These are phyloP conservation scores for Clohesyomyces aquaticus DNA, from an alignment of 495 filamentous ascomycete species.

Conservation along the genomic window DNA sequence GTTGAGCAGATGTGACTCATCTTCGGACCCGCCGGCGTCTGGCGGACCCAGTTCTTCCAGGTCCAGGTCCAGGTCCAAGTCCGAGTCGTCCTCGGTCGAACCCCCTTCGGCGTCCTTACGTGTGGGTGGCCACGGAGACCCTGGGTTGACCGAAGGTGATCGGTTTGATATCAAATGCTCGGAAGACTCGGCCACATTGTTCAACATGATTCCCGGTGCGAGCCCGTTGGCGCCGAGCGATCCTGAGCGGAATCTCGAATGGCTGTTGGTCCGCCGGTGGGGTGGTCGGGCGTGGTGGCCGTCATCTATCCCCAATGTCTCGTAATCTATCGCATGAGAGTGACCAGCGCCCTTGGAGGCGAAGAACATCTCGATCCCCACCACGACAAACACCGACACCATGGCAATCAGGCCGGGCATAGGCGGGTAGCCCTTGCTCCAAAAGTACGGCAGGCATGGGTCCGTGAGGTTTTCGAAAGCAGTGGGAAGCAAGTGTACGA, in stretches of 20 bases:
- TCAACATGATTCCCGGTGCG: constrained; percentile 24
- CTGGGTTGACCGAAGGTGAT: constrained; percentile 23
- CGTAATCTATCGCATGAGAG: constrained; percentile 40
- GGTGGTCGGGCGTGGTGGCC: constrained; percentile 16
- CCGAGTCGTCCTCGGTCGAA: constrained; percentile 36
- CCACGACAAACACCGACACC: constrained; percentile 48
- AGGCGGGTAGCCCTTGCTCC: constrained; percentile 51
- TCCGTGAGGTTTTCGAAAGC: constrained; percentile 51
- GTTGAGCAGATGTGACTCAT: constrained; percentile 24
- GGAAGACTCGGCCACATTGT: constrained; percentile 28
- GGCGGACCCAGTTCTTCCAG: constrained; percentile 45
- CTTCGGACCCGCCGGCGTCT: constrained; percentile 24
- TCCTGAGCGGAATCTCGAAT: constrained; percentile 35
- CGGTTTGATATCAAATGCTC: constrained; percentile 28
- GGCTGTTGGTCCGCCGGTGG: constrained; percentile 38
- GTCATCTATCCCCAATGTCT: constrained; percentile 24
- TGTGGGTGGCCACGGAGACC: constrained; percentile 11
- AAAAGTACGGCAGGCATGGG: constrained; percentile 52
- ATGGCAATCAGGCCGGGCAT: constrained; percentile 53
- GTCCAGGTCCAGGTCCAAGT: constrained; percentile 41
- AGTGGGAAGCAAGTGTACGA: constrained; percentile 53
- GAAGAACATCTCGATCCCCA: constrained; percentile 54
- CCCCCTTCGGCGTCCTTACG: constrained; percentile 2
- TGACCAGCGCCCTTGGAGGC: constrained; percentile 49
- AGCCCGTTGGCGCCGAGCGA: constrained; percentile 23